phyloP scores from a whole-genome alignment of 495 filamentous ascomycete species.

The Lophium mytilinum region DNA sequence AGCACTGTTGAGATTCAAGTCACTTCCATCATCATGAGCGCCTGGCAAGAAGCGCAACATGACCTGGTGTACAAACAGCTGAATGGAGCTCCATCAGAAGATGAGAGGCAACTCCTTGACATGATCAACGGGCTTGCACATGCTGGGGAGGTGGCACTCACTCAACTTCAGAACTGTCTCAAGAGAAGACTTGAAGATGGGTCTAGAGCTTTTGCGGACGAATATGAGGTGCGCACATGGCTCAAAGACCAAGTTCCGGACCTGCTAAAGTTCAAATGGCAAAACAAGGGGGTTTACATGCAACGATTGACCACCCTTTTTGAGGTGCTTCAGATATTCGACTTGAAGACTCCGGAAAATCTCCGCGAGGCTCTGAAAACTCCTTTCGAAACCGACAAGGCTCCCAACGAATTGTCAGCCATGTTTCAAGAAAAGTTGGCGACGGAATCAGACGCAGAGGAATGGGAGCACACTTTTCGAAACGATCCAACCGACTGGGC shows the following conservation, averaged over 20 bases:
- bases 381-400: too few species aligned
- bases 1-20: background rate
- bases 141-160: background rate
- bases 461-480: too few species aligned
- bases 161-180: background rate
- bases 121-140: constrained; percentile 1
- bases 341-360: too few species aligned
- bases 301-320: too few species aligned
- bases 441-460: too few species aligned
- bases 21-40: background rate
- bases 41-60: background rate
- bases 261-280: background rate
- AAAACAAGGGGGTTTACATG: too few species aligned
- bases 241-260: background rate
- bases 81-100: background rate
- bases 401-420: too few species aligned
- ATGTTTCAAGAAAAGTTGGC: too few species aligned
- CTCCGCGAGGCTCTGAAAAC: too few species aligned
- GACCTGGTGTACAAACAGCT: constrained; percentile 2
- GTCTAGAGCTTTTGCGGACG: background rate
- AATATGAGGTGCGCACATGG: background rate
- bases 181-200: background rate
- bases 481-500: too few species aligned
- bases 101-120: background rate
- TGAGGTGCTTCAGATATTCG: too few species aligned